A percentile compares a stretch with the other conserved stretches of the same genome.
phyloP scores from a whole-genome alignment of 2,329 filamentous ascomycete species.

The Huntiella bhutanensis region DNA sequence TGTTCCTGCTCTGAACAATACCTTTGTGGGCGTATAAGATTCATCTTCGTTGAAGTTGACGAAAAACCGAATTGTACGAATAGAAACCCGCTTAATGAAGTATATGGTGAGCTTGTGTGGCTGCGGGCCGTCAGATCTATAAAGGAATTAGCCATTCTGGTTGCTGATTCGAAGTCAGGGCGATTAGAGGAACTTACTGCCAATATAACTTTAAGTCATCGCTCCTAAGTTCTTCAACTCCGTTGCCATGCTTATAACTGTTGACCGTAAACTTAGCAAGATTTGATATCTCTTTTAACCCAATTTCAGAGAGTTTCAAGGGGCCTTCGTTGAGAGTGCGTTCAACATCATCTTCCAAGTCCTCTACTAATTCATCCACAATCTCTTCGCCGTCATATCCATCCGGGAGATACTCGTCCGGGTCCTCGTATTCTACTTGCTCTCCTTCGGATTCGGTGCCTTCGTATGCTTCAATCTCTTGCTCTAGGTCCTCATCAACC shows the following conservation, averaged over 20 bases:
- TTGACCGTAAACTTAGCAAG: slow-evolving; percentile 69
- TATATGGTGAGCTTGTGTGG: slow-evolving; percentile 69
- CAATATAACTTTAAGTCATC: slow-evolving; percentile 58
- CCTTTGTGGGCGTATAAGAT: slow-evolving; percentile 88
- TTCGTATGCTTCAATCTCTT: slow-evolving; percentile 10
- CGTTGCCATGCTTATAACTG: slow-evolving; percentile 62
- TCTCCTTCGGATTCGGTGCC: slow-evolving; percentile 14
- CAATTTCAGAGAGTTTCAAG: slow-evolving; percentile 30
- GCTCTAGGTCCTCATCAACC: slow-evolving; percentile 1
- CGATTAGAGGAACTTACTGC: slow-evolving; percentile 37
- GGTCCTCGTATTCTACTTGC: slow-evolving; percentile 16
- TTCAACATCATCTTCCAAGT: slow-evolving; percentile 16
- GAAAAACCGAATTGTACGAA: slow-evolving; percentile 61
- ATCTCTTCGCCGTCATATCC: slow-evolving; percentile 15
- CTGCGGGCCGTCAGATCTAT: slow-evolving; percentile 62
- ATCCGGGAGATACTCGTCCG: slow-evolving; percentile 13
- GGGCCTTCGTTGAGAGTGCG: slow-evolving; percentile 18
- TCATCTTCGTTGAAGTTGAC: slow-evolving; percentile 88
- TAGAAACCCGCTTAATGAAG: slow-evolving; percentile 66
- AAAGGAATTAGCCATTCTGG: neutral
- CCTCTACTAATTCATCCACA: slow-evolving; percentile 15
- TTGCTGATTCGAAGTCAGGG: neutral
- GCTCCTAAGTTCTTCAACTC: slow-evolving; percentile 54
- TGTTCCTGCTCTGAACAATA: slow-evolving; percentile 74
- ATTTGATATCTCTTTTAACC: slow-evolving; percentile 69